A percentile compares a stretch with the other conserved stretches of the same genome.
Evolutionary conservation across 2,329 filamentous ascomycete genomes (phyloP).

Genomic region (Fusarium luffae): DNA sequence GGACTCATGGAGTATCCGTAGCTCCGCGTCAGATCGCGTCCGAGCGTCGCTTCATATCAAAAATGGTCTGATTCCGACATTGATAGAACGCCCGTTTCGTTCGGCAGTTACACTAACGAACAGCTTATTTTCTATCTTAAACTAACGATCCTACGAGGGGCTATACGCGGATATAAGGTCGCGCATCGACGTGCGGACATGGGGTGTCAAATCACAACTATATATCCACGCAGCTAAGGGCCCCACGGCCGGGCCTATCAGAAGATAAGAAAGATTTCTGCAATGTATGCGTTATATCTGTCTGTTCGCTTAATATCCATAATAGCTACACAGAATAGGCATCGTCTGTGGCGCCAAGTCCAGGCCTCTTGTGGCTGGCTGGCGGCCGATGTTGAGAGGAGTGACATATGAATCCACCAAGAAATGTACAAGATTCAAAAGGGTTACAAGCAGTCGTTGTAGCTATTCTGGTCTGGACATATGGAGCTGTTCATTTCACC

Average conservation of each 20-base stretch:
- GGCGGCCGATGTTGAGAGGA: background rate
- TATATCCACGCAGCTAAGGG: slow-evolving; percentile 4
- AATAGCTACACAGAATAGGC: background rate
- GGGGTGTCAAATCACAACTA: slow-evolving; percentile 23
- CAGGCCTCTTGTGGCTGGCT: background rate
- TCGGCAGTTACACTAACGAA: slow-evolving; percentile 9
- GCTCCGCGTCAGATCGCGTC: background rate
- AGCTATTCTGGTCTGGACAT: background rate
- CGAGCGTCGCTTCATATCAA: slow-evolving; percentile 7
- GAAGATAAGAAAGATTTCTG: background rate
- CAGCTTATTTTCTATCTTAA: slow-evolving; percentile 5
- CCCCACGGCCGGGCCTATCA: background rate
- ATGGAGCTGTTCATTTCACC: slow-evolving; percentile 8
- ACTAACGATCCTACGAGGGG: background rate
- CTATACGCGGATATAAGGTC: slow-evolving; percentile 6
- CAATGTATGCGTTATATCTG: background rate
- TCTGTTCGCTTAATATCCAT: background rate
- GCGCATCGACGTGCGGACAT: background rate
- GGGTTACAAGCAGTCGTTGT: background rate
- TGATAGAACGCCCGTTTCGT: slow-evolving; percentile 15
- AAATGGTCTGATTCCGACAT: slow-evolving; percentile 20
- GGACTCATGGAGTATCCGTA: background rate
- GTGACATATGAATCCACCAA: background rate
- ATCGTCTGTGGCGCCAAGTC: background rate
- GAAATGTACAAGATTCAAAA: background rate